phyloP scores from a whole-genome alignment of 1,139 yeast species.

The Geotrichum cucujoidarum region DNA sequence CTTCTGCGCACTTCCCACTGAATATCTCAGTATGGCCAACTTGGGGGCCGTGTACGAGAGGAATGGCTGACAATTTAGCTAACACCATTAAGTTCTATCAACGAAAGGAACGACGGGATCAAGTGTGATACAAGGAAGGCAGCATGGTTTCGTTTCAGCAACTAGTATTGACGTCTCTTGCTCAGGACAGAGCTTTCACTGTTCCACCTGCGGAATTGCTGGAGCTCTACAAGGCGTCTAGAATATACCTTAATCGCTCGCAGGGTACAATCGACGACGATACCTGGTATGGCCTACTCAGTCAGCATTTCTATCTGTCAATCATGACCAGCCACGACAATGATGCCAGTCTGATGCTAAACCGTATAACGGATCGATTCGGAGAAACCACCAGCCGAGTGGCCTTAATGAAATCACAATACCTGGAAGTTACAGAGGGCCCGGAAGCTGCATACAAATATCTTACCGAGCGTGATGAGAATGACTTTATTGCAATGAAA shows the following conservation, averaged over 20 bases:
- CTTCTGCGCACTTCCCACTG: too few relatives aligned
- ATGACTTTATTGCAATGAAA: slow-evolving; percentile 38
- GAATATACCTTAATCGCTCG: slow-evolving; percentile 34
- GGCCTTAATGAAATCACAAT: slow-evolving; percentile 52
- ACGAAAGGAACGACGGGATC: not conserved
- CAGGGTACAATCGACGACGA: slow-evolving; percentile 41
- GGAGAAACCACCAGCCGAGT: slow-evolving; percentile 51
- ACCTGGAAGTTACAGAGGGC: slow-evolving; percentile 52
- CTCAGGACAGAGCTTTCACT: slow-evolving; percentile 18
- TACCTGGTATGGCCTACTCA: slow-evolving; percentile 58
- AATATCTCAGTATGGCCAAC: too few relatives aligned
- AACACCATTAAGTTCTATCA: too few relatives aligned
- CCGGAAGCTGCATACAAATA: slow-evolving; percentile 43
- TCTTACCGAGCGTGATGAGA: slow-evolving; percentile 32
- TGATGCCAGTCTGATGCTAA: slow-evolving; percentile 64
- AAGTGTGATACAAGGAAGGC: not conserved
- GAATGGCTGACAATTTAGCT: too few relatives aligned
- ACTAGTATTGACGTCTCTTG: slow-evolving; percentile 2
- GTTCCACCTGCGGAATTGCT: slow-evolving; percentile 26
- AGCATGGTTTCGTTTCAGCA: slow-evolving; percentile 4
- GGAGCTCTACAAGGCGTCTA: slow-evolving; percentile 29
- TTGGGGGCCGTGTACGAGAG: too few relatives aligned
- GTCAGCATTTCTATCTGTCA: slow-evolving; percentile 65
- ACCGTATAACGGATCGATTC: slow-evolving; percentile 62
- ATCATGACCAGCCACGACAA: slow-evolving; percentile 61